Conservation (phyloP, 345 rosid species). For the Sisymbrium altissimum region DNA sequence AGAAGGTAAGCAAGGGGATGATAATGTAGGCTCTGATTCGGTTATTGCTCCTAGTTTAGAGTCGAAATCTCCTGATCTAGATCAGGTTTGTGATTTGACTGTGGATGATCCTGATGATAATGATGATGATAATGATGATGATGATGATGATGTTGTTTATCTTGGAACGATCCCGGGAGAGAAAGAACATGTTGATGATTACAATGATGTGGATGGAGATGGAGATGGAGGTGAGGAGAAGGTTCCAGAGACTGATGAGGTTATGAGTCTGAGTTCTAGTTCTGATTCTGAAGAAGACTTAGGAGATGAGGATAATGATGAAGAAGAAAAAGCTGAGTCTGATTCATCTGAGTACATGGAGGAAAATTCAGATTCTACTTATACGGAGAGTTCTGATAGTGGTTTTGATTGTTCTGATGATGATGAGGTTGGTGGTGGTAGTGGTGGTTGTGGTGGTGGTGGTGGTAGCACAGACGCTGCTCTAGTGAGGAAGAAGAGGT, state of each 20-base stretch:
- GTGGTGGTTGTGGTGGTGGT: background rate
- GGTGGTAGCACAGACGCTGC: background rate
- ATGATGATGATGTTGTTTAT: background rate
- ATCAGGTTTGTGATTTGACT: background rate
- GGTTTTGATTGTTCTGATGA: conserved; percentile 25
- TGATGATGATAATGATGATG: background rate
- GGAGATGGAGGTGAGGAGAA: background rate
- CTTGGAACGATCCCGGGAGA: background rate
- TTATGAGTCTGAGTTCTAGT: conserved; percentile 15
- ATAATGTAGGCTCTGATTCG: background rate
- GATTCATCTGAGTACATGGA: conserved; percentile 17
- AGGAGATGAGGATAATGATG: background rate
- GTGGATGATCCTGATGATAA: background rate
- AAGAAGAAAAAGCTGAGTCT: conserved; percentile 14
- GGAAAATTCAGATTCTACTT: conserved; percentile 18
- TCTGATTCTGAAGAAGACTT: background rate
- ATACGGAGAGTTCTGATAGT: conserved; percentile 20
- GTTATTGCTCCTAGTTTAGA: conserved; percentile 12
- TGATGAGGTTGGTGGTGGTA: conserved; percentile 11
- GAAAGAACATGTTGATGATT: background rate
- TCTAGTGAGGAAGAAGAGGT: background rate
- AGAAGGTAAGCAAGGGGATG: background rate
- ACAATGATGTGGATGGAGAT: background rate
- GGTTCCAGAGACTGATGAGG: background rate
- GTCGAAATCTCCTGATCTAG: background rate